Evolutionary conservation across 805 yeast genomes (phyloP).

Genomic region (Candida schatavii): DNA sequence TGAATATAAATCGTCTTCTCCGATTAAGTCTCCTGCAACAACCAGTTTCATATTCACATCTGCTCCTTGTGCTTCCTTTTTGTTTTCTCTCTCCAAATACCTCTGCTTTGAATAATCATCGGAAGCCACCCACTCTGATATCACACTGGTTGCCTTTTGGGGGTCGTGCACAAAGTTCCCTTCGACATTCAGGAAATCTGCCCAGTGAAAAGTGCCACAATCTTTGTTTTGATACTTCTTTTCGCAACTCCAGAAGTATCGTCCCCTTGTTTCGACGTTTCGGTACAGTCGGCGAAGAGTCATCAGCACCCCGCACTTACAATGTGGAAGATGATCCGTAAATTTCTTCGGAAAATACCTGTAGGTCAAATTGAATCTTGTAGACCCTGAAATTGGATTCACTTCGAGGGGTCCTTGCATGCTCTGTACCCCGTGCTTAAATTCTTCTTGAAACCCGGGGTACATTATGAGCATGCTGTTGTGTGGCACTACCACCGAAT

Average conservation of each 20-base stretch:
- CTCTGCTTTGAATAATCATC: slow-evolving; percentile 29
- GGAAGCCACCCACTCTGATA: slow-evolving; percentile 45
- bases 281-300: slow-evolving; percentile 54
- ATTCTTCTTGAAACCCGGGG: slow-evolving; percentile 77
- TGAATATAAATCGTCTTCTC: not conserved
- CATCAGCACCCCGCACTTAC: slow-evolving; percentile 51
- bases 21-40: not conserved
- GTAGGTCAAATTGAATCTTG: slow-evolving; percentile 64
- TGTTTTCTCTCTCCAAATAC: slow-evolving; percentile 4
- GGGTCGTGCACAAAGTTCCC: slow-evolving; percentile 31
- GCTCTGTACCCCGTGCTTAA: slow-evolving; percentile 59
- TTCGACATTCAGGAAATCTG: slow-evolving; percentile 36
- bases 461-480: slow-evolving; percentile 71
- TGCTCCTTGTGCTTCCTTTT: not conserved
- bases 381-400: slow-evolving; percentile 39
- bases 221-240: slow-evolving; percentile 41
- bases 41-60: not conserved
- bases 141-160: slow-evolving; percentile 18
- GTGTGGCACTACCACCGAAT: slow-evolving; percentile 64
- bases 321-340: slow-evolving; percentile 36
- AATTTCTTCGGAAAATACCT: slow-evolving; percentile 48
- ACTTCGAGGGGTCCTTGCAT: slow-evolving; percentile 45
- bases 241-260: slow-evolving; percentile 68
- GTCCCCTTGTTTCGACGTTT: slow-evolving; percentile 44
- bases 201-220: slow-evolving; percentile 51